Evolutionary conservation across 441 rosid species (phyloP).

Genomic region (Theobroma grandiflorum): DNA sequence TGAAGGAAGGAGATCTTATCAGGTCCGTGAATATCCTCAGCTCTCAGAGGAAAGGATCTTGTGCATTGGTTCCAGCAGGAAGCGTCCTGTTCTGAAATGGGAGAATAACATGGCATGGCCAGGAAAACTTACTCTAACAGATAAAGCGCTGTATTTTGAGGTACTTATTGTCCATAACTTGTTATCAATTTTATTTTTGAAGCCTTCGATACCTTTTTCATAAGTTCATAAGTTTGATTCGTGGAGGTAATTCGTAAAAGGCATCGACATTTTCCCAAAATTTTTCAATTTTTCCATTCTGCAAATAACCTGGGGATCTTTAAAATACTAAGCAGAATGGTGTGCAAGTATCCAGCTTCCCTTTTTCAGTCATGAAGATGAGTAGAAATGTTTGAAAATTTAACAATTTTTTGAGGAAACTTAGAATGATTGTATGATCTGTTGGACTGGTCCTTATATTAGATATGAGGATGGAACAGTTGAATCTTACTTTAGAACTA

Average conservation of each 20-base stretch:
- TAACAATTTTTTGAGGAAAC: neutral
- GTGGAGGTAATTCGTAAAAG: neutral
- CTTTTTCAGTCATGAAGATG: neutral
- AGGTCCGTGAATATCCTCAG: slow-evolving; percentile 56
- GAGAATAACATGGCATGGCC: slow-evolving; percentile 97
- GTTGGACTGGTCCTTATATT: slow-evolving; percentile 5
- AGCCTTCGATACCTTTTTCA: neutral
- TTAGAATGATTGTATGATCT: neutral
- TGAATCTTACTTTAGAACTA: neutral
- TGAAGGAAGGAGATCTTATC: slow-evolving; percentile 78
- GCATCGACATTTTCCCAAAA: neutral
- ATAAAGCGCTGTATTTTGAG: slow-evolving; percentile 93
- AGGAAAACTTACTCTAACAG: slow-evolving; percentile 86
- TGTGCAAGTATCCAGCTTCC: neutral
- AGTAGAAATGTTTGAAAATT: neutral
- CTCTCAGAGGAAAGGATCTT: slow-evolving; percentile 71
- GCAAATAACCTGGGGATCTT: neutral
- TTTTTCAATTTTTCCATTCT: neutral
- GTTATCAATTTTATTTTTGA: slow-evolving; percentile 2
- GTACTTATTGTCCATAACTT: slow-evolving; percentile 45
- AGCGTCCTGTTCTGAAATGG: slow-evolving; percentile 95
- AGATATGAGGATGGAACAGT: neutral
- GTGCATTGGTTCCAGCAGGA: slow-evolving; percentile 85
- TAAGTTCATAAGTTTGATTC: slow-evolving; percentile 19
- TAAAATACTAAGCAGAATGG: neutral